Evolutionary conservation across 169 alveolate genomes (phyloP), one percentile per base, ranked within the genome.

Genomic region (Plasmodium malariae): DNA sequence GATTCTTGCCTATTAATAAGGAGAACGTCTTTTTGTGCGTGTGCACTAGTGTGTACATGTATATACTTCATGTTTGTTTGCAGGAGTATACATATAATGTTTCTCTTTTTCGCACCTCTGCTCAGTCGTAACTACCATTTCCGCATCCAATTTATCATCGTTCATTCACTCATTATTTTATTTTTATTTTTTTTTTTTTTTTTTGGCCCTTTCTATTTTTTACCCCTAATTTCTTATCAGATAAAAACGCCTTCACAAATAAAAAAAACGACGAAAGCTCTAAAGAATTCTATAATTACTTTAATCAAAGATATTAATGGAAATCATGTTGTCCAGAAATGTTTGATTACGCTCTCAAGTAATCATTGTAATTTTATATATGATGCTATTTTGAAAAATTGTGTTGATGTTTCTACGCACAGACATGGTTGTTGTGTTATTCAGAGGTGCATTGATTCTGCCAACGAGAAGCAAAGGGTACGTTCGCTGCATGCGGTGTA

Each of bases 341-440:
- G 97, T 71, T 87, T 97, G 17, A 57, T 76, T 21, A 49, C 96
- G 11, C 74, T 96, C 40, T 74, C 94, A n/a, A 74, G 97, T 54
- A 74, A 93, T 36, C 88, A 93, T 30, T 96, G 98, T 72, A 92
- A 97, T 59, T 97, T 97, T 93, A 95, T 96, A 28, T 96, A 94
- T 87, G 93, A 96, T 21, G 94, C 95, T 12, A 93, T 93, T 80
- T 63, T 74, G 32, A 89, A 94, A 30, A 80, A 95, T 85, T 95
- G 98, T 71, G 90, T 93, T 34, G 95, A 94, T 55, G 93, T 97
- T 26, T 97, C 98, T 30, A 96, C 95, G 34, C 98, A 97, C 72
- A 94, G 98, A 70, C 98, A 97, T 89, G 99, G 99, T 6, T 97
- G 99, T 87, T 97, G 99, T 80, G 98, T 97, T n/a, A 91, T 97